phyloP scores from a whole-genome alignment of 2,329 filamentous ascomycete species.

The Diaporthe capsici region DNA sequence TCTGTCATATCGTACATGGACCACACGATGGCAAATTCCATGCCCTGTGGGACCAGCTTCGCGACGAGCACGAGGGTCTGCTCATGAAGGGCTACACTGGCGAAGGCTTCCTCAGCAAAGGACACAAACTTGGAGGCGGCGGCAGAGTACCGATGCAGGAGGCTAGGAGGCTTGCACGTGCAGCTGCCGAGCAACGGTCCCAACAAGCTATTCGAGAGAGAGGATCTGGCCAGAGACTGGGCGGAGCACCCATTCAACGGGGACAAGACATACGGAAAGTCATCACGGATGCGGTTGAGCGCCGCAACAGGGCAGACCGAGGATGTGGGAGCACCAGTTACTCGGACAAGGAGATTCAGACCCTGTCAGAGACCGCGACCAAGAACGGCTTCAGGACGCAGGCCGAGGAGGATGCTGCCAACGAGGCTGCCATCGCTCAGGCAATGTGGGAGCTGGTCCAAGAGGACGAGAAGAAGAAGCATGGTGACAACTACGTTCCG shows the following conservation, averaged over 20 bases:
- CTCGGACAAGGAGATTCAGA: slow-evolving; percentile 75
- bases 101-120: slow-evolving; percentile 86
- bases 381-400: slow-evolving; percentile 84
- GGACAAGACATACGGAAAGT: slow-evolving; percentile 79
- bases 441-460: slow-evolving; percentile 90
- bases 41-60: slow-evolving; percentile 88
- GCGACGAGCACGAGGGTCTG: slow-evolving; percentile 86
- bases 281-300: slow-evolving; percentile 79
- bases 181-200: slow-evolving; percentile 79
- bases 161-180: slow-evolving; percentile 80
- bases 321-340: slow-evolving; percentile 83
- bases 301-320: slow-evolving; percentile 75
- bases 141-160: slow-evolving; percentile 77
- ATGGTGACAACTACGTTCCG: slow-evolving; percentile 67
- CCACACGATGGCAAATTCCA: slow-evolving; percentile 89
- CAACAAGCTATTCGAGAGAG: slow-evolving; percentile 57
- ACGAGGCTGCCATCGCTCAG: slow-evolving; percentile 87
- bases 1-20: slow-evolving; percentile 88
- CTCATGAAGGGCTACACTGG: slow-evolving; percentile 88
- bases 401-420: slow-evolving; percentile 90
- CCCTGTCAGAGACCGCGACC: slow-evolving; percentile 74
- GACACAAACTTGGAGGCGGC: slow-evolving; percentile 79
- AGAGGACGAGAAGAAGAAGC: slow-evolving; percentile 75
- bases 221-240: slow-evolving; percentile 80
- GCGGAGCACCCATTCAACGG: slow-evolving; percentile 67